Base-by-base conservation (phyloP, 2,329 filamentous ascomycete species). In the Penicillium concentricum region DNA sequence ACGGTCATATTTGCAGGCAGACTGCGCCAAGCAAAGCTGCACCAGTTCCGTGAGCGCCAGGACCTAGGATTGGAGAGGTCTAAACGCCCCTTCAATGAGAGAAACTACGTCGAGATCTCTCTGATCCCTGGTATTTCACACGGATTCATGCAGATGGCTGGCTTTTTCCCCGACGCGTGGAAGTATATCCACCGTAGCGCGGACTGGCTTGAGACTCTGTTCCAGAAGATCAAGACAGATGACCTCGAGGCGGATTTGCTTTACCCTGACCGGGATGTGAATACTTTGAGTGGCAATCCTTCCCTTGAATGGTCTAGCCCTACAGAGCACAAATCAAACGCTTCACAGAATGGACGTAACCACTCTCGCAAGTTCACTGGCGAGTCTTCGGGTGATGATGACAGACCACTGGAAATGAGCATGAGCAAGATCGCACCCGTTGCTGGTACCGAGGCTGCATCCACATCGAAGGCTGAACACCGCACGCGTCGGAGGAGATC, bases 1-100 rank as follows among this genome's bases (percentile, higher is more conserved):
- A 99, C 94, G 0, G 91, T 97, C 46, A 92, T 99, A 60, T 97
- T 99, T 68, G 92, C 94, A 0, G 94, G 93, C 0, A 81, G 93
- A 0, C 75, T 99, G n/a, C 82, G 92, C 7, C 86, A 92, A 59
- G 91, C 92, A 2, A 96, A 88, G 63, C 72, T 83, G 4, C 81
- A 83, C 59, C 76, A 81, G 49, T 79, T 84, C 75, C 74, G 76
- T 2, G 81, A 84, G 44, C 78, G 81, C 4, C 79, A 82, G 60
- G 84, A 87, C 37, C 69, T 80, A 45, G 84, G 77, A n/a, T 78
- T 82, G 54, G 79, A 77, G 70, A 84, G 76, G 72, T 74, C 76
- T 35, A 78, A 74, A 32, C 84, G 77, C 5, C 74, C 80, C 9
- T 93, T 92, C 64, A 80, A 89, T 56, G 89, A 90, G 63, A 85